Conservation (phyloP, 768 basidiomycete species). For the Hydnum rufescens region DNA sequence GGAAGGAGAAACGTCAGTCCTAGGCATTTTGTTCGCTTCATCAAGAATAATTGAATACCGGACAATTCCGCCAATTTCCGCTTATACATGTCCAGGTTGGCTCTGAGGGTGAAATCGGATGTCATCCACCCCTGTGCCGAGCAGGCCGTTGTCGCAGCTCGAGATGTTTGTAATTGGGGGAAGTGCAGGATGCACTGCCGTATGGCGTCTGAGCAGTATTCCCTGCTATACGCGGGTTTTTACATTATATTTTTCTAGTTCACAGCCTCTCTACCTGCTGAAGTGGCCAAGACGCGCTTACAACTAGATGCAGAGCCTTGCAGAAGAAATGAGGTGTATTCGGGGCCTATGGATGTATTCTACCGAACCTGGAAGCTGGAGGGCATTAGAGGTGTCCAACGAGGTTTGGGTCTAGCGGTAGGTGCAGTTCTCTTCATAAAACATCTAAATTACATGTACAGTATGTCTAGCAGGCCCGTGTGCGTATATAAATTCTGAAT, state of each 20-base stretch:
- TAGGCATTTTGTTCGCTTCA: background rate
- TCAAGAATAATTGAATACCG: too few species aligned
- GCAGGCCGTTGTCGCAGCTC: too few species aligned
- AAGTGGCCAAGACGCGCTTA: slow-evolving; percentile 80
- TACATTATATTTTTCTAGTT: too few species aligned
- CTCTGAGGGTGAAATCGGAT: too few species aligned
- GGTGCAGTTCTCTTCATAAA: slow-evolving; percentile 15
- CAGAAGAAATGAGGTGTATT: slow-evolving; percentile 60
- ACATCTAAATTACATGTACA: slow-evolving; percentile 20
- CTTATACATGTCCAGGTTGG: too few species aligned
- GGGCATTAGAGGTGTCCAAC: slow-evolving; percentile 77
- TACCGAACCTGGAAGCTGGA: slow-evolving; percentile 78
- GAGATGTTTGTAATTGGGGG: slow-evolving; percentile 84
- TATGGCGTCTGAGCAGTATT: too few species aligned
- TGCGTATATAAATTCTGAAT: too few species aligned
- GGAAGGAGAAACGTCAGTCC: slow-evolving; percentile 35
- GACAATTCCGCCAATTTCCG: too few species aligned
- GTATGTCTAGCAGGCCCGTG: slow-evolving; percentile 95
- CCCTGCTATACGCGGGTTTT: background rate
- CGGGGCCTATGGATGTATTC: slow-evolving; percentile 70
- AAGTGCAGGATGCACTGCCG: slow-evolving; percentile 78
- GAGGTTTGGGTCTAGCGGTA: slow-evolving; percentile 81
- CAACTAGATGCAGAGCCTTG: slow-evolving; percentile 89
- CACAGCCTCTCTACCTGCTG: slow-evolving; percentile 11
- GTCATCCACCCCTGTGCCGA: too few species aligned